Base-by-base conservation (phyloP, 2,329 filamentous ascomycete genomes). In the Stagonosporopsis vannaccii region DNA sequence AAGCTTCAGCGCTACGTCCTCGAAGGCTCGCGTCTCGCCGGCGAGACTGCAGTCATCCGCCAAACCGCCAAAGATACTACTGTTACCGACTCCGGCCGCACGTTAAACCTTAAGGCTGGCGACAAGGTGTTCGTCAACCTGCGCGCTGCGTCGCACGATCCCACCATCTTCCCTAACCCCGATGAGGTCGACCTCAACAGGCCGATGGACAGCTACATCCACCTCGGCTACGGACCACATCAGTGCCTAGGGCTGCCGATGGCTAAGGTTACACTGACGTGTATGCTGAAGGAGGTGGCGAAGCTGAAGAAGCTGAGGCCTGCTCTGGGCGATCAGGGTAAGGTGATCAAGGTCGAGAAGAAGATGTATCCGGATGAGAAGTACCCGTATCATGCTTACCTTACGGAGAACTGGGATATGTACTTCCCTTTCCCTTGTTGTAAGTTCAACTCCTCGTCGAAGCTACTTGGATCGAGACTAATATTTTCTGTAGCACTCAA, bases 1-100 rank as follows among this genome's bases (percentile, higher is more conserved):
- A 73, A 77, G 20, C 72, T 86, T 8, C 76, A 81, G 68, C 77
- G 81, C 71, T 86, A 85, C 68, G 65, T 78, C 53, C 72, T 81
- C 59, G 80, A 82, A 60, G 79, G 73, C 33, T 72, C 71, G 2
- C 74, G 80, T 2, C 67, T 82, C 0, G 72, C 73, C 41, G 78
- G 78, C 56, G 79, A 81, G 51, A 78, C 78, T 0, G 78, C 73
- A 35, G 73, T 79, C 5, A 62, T 77, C 50, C 76, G 80, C 33
- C 59, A 60, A n/a, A 75, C 74, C 4, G 66, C 70, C 2, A 68
- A 68, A 12, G 62, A 70, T 15, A 73, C 70, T 9, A 67, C 67
- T 4, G 44, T 81, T 60, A 58, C 65, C 7, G 75, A 77, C 54
- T 61, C 54, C 15, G 74, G 69, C 11, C 52, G 60, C 6, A 72